Evolutionary conservation across 257 asterid genomes (phyloP), one percentile per base, ranked within the genome.

Genomic region (Gentiana straminea): DNA sequence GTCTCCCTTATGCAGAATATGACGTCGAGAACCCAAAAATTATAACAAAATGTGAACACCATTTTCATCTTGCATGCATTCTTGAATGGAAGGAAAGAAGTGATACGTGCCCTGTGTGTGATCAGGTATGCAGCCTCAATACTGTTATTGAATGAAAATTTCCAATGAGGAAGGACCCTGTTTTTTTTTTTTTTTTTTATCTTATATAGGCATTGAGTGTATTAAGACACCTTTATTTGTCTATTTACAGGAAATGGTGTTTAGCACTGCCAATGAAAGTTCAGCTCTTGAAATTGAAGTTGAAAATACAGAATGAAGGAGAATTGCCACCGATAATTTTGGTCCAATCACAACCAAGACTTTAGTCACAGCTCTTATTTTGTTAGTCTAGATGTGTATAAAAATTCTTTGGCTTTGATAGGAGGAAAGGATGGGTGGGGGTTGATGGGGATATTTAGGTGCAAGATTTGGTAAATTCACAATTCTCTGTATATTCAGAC

Each of bases 11-110:
- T 64, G 75, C 91, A 90, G 98, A 86, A 68, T 90, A 90, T 58
- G 89, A 90, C 66, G 64, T 11, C 13, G 96, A 90, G 75, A 86
- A 90, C 65, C 98, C 98, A 35, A 90, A 82, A 74, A 80, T 86
- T 52, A 65, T 75, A 64, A 82, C 96, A 15, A 84, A 90, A 71
- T 90, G 98, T 5, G 94, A 82, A 60, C 98, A 90, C 76, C 89
- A 84, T 64, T 90, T 84, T 70, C 98, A 90, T 72, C 84, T 90
- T 33, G 78, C 94, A 38, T 90, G 96, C 75, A 84, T 90, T 66
- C 89, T 90, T 39, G 98, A 90, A 74, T 90, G 98, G 98, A 79
- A 80, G 95, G 98, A 86, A 79, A 84, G 96, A 78, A 86, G 96
- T 68, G 86, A 82, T 49, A 86, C 86, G 2, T 86, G 96, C 70